Base-by-base conservation (phyloP, 352 stramenopile genomes). In the Globisporangium abappressorium region DNA sequence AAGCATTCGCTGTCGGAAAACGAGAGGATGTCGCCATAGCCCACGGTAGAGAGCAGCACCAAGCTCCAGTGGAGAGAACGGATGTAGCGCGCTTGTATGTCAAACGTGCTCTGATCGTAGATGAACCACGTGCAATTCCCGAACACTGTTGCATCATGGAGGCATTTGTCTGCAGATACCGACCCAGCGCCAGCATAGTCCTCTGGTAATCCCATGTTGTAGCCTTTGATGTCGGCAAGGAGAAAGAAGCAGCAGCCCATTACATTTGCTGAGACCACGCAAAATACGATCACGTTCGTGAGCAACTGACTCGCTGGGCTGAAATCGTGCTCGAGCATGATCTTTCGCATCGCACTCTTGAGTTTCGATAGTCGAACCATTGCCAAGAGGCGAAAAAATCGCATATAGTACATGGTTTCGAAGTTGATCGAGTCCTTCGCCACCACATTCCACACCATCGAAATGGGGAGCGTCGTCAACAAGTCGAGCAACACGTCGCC, bases 121-220 rank as follows among this genome's bases (percentile, higher is more conserved):
- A 89, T 79, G 34, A 87, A 87, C 84, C 84, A 92, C 3, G 82
- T 89, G 36, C 84, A 92, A 55, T 91, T 92, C 9, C 73, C 72
- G n/a, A 70, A 79, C 2, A 78, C 11, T 26, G 68, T 87, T 0
- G 84, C 80, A 57, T 85, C 70, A 18, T 84, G 68, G 7, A 92
- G 77, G 28, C 84, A 92, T 6, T 64, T 59, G 11, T 75, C 59
- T 28, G 68, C 55, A 15, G 79, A 78, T 5, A 89, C 71, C 0
- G 79, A 87, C 8, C 64, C 60, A 2, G 64, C 54, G 2, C 49
- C 15, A 5, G 79, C 67, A 41, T 30, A 68, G 2, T 14, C 28
- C 8, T 12, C 11, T 8, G 41, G 59, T 4, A 65, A 6, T 6
- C 54, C 57, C 26, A 61, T 14, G 33, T 63, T 56, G 41, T 54